phyloP scores from a whole-genome alignment of 257 asterid genomes.

The Nicotiana knightiana region DNA sequence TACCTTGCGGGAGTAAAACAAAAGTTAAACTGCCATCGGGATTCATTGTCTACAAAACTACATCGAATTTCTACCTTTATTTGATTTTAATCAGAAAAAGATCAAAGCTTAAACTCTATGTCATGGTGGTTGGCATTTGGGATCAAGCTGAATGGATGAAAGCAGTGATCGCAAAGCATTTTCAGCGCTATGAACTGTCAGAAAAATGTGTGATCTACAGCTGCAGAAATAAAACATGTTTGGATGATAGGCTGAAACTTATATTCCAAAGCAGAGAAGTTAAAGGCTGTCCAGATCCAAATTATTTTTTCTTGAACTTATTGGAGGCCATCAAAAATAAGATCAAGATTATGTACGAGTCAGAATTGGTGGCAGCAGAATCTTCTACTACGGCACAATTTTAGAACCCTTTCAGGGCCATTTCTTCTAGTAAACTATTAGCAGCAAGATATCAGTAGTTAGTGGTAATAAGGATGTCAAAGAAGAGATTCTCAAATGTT shows the following conservation, averaged over 20 bases:
- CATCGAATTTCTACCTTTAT: not conserved
- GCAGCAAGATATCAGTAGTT: not conserved
- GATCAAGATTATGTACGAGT: not conserved
- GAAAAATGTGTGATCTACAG: not conserved
- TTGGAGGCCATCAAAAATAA: not conserved
- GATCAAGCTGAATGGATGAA: not conserved
- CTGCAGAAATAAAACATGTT: not conserved
- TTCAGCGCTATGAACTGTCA: not conserved
- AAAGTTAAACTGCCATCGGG: not conserved
- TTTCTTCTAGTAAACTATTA: not conserved
- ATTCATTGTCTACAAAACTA: not conserved
- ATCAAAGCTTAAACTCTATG: not conserved
- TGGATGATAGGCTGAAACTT: not conserved
- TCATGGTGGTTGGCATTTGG: not conserved
- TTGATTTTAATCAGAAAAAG: not conserved
- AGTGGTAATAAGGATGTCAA: not conserved
- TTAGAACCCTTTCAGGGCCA: not conserved
- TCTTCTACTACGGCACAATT: not conserved
- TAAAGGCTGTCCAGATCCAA: not conserved
- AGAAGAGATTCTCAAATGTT: not conserved
- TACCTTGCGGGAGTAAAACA: not conserved
- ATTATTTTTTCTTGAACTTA: not conserved
- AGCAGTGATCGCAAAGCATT: not conserved
- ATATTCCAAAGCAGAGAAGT: not conserved
- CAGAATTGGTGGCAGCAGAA: not conserved